Evolutionary conservation across 2,329 filamentous ascomycete species (phyloP).

Genomic region (Hyphodiscus sp.): DNA sequence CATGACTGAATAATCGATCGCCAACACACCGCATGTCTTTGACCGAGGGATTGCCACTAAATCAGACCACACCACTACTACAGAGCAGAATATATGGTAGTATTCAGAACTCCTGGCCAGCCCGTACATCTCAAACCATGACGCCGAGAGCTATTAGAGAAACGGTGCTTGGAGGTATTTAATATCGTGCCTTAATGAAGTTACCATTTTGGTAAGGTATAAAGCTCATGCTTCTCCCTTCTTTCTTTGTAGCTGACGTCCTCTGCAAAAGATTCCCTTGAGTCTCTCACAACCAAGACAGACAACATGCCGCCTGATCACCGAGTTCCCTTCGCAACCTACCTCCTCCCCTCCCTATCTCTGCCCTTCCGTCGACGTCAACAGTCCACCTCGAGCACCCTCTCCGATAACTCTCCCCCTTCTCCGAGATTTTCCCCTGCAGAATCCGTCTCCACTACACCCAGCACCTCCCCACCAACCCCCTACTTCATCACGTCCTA

Average conservation of each 20-base stretch:
- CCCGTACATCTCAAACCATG: neutral
- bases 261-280: neutral
- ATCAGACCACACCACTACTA: neutral
- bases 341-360: conserved; percentile 45
- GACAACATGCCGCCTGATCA: neutral
- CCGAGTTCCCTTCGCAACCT: conserved; percentile 38
- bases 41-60: neutral
- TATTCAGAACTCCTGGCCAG: neutral
- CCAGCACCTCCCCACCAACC: neutral
- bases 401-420: conserved; percentile 24
- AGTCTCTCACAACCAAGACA: neutral
- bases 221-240: neutral
- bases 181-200: neutral
- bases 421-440: conserved; percentile 31
- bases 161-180: neutral
- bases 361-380: conserved; percentile 38
- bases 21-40: neutral
- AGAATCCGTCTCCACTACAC: conserved; percentile 25
- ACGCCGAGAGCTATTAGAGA: neutral
- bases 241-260: neutral
- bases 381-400: conserved; percentile 27
- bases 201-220: neutral
- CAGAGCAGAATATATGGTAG: neutral
- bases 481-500: neutral
- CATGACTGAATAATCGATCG: neutral